Evolutionary conservation across 106 monocot species (phyloP).

Genomic region (Dioscorea zingiberensis): DNA sequence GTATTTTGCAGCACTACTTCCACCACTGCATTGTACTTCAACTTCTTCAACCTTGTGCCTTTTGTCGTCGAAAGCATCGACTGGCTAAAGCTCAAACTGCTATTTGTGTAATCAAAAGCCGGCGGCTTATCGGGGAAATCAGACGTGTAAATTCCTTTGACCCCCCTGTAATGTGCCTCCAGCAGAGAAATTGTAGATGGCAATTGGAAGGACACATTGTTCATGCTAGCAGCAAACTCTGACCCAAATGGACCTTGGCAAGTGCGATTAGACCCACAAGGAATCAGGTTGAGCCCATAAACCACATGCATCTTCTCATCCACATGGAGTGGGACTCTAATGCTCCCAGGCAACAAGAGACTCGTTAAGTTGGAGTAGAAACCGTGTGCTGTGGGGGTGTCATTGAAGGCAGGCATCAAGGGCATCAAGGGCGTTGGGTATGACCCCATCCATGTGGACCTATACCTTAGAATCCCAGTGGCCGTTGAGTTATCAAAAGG

Average conservation of each 20-base stretch:
- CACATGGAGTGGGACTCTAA: conserved; percentile 14
- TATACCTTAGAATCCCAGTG: conserved; percentile 14
- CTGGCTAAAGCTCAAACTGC: background rate
- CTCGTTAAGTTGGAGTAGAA: conserved; percentile 27
- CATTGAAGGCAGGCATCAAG: conserved; percentile 17
- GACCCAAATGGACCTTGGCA: background rate
- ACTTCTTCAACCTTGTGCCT: conserved; percentile 19
- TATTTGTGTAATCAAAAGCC: conserved; percentile 21
- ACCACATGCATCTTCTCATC: conserved; percentile 30
- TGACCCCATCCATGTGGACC: background rate
- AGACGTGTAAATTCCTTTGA: conserved; percentile 13
- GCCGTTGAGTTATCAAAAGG: conserved; percentile 9
- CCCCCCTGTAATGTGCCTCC: conserved; percentile 14
- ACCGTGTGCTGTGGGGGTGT: conserved; percentile 18
- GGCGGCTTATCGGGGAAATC: conserved; percentile 25
- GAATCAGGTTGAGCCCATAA: conserved; percentile 6
- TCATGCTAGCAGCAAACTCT: conserved; percentile 17
- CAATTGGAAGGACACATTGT: conserved; percentile 20
- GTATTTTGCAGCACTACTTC: conserved; percentile 33
- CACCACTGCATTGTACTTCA: conserved; percentile 22
- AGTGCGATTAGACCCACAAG: background rate
- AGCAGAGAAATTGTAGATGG: conserved; percentile 13
- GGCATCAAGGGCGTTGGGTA: conserved; percentile 13
- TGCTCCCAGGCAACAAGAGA: background rate
- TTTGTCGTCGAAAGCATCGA: conserved; percentile 7